Evolutionary conservation across 495 filamentous ascomycete species (phyloP), one percentile per base, ranked within the genome.

Genomic region (Penicillium dipodomyicola): DNA sequence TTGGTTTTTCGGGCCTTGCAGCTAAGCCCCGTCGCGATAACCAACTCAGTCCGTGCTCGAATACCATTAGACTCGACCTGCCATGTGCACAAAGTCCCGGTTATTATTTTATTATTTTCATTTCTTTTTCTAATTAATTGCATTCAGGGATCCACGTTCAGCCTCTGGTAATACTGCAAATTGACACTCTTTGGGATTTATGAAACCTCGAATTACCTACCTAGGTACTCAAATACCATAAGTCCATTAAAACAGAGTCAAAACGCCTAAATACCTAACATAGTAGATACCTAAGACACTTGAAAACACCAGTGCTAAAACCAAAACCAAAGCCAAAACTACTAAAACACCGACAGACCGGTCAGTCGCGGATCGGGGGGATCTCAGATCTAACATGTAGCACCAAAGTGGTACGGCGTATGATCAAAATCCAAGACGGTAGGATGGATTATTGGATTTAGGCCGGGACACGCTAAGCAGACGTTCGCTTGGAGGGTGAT

Each of bases 21-120:
- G 56, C 70, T 71, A 68, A 71, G 70, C 66, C 67, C 67, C 65
- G 65, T 68, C 58, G 67, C 57, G 64, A 72, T 71, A 71, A 57
- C 56, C 45, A 56, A 61, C 47, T 42, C 47, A 57, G 61, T 68
- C 67, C 65, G 72, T 72, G 65, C 54, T 67, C 57, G 49, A 55
- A 63, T 33, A 25, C 35, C 35, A 40, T 50, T 60, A 47, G 52
- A 60, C 40, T 60, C 57, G 57, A 60, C 35, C 23, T 54, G 55
- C 55, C 54, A 62, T 58, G 58, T 60, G 58, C 42, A 49, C 30
- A 40, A 27, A 45, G 43, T 50, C 54, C 44, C 44, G 27, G 44
- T 12, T 45, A 29, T 30, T 33, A 32, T 23, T 23, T 23, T 23
- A 23, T 23, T 23, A 23, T 52, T 8, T 17, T 17, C 2, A 11